Evolutionary conservation across 2,329 filamentous ascomycete genomes (phyloP).

Genomic region (Arthrinium phaeospermum): DNA sequence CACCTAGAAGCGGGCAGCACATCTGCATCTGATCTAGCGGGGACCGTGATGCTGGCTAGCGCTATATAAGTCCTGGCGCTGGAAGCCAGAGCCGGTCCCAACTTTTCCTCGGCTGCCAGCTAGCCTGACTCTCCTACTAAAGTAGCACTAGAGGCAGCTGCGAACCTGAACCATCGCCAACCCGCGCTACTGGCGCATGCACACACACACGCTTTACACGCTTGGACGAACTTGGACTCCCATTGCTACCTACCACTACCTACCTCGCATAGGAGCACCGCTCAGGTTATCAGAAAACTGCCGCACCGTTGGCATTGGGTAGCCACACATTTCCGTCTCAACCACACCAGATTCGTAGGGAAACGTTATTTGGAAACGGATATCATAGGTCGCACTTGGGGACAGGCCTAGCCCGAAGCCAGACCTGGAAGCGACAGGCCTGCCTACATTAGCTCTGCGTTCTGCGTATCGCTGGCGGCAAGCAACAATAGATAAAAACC

Average conservation of each 20-base stretch:
- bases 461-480: not conserved
- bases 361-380: conserved; percentile 1
- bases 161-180: conserved; percentile 5
- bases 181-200: not conserved
- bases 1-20: not conserved
- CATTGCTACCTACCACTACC: not conserved
- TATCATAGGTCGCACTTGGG: not conserved
- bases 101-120: not conserved
- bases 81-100: not conserved
- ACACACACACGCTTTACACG: not conserved
- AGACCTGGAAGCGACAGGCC: not conserved
- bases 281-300: not conserved
- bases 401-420: not conserved
- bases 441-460: not conserved
- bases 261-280: not conserved
- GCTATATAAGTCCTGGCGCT: not conserved
- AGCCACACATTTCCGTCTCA: conserved; percentile 5
- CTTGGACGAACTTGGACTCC: conserved; percentile 4
- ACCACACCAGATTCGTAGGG: not conserved
- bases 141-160: not conserved
- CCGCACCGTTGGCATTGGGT: conserved; percentile 13
- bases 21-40: not conserved
- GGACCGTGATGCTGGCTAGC: not conserved
- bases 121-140: not conserved
- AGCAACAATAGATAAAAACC: not conserved